Evolutionary conservation across 2,329 filamentous ascomycete genomes (phyloP).

Genomic region (Sclerotinia borealis): DNA sequence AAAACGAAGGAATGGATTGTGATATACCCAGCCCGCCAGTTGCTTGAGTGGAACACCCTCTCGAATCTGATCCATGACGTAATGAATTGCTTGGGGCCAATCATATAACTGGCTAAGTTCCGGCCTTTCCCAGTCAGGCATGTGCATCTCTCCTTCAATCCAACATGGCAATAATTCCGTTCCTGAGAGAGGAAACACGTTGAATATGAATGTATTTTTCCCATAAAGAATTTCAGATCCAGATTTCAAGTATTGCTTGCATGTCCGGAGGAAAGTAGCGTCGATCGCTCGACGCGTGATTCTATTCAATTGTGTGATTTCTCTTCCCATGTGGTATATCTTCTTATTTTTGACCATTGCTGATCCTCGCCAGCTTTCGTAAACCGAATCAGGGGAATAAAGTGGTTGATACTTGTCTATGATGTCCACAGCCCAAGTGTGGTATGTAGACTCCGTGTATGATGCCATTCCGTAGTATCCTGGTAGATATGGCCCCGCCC

Average conservation of each 20-base stretch:
- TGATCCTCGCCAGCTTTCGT: background rate
- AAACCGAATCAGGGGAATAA: background rate
- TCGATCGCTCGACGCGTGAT: background rate
- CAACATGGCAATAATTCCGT: background rate
- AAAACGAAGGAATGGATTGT: conserved; percentile 16
- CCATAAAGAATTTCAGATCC: background rate
- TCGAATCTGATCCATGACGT: background rate
- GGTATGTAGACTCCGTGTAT: background rate
- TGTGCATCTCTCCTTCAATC: background rate
- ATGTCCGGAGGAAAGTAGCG: background rate
- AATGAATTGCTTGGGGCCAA: background rate
- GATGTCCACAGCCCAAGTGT: too few species aligned
- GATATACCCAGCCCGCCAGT: conserved; percentile 13
- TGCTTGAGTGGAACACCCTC: background rate
- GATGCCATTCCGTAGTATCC: too few species aligned
- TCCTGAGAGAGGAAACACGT: too few species aligned
- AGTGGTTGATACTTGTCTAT: background rate
- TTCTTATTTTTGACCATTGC: background rate
- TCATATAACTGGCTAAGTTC: background rate
- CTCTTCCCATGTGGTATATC: background rate
- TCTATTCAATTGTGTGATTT: background rate
- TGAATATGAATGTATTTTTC: background rate
- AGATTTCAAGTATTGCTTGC: background rate
- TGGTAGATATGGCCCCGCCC: too few species aligned
- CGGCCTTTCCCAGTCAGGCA: too few species aligned